Evolutionary conservation across 441 rosid species (phyloP).

Genomic region (Eruca vesicaria): DNA sequence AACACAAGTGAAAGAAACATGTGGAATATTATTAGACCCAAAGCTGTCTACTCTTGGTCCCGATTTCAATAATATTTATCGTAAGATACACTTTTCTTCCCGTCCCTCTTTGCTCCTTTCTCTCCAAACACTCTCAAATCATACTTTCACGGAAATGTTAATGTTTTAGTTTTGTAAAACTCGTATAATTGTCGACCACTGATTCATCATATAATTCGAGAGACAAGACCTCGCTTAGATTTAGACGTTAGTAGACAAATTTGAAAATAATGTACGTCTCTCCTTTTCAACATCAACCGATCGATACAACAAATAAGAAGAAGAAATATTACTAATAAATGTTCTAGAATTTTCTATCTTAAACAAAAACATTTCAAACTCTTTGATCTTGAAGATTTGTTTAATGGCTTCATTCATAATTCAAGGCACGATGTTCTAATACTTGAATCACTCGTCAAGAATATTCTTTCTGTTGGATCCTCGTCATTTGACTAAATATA

Average conservation of each 20-base stretch:
- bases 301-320: not conserved
- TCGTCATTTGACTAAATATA: not conserved
- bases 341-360: not conserved
- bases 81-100: not conserved
- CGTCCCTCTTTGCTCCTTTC: conserved; percentile 9
- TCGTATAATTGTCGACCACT: conserved; percentile 1
- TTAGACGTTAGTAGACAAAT: conserved; percentile 14
- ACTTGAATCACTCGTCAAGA: conserved; percentile 4
- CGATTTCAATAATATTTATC: not conserved
- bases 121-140: conserved; percentile 29
- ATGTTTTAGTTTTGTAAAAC: not conserved
- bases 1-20: not conserved
- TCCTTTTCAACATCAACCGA: conserved; percentile 2
- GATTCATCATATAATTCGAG: not conserved
- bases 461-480: not conserved
- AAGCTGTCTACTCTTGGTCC: not conserved
- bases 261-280: conserved; percentile 8
- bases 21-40: not conserved
- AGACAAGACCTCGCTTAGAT: conserved; percentile 25
- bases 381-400: not conserved
- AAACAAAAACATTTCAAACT: not conserved
- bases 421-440: not conserved
- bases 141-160: not conserved
- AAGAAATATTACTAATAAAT: not conserved
- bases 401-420: not conserved